Evolutionary conservation across 1,139 yeast species (phyloP).

Genomic region (Protomyces gravidus): DNA sequence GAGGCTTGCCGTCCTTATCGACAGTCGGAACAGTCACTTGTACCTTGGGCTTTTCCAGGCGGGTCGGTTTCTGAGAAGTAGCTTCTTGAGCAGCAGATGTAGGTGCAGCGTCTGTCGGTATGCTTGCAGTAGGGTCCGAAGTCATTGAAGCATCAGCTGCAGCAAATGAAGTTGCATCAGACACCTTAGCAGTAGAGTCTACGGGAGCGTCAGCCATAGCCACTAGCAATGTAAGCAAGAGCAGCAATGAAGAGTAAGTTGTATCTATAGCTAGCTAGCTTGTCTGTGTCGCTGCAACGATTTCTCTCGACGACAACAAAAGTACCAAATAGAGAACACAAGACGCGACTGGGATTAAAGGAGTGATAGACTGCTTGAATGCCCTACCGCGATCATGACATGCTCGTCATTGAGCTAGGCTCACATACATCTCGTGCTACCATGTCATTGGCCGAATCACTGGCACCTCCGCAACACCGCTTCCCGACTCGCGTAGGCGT

Average conservation of each 20-base stretch:
- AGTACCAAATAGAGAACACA: too few species aligned
- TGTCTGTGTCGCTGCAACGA: neutral
- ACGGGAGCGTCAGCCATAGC: neutral
- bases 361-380: neutral
- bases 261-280: too few species aligned
- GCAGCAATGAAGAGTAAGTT: too few species aligned
- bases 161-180: neutral
- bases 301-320: neutral
- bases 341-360: neutral
- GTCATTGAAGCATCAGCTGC: too few species aligned
- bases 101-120: too few species aligned
- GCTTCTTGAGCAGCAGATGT: neutral
- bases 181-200: neutral
- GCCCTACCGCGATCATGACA: constrained; percentile 25
- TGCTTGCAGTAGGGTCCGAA: too few species aligned
- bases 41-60: neutral
- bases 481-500: constrained; percentile 4
- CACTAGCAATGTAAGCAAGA: neutral
- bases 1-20: neutral
- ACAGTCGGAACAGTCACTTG: neutral
- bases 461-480: constrained; percentile 29
- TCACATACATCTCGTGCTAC: constrained; percentile 29
- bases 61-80: neutral
- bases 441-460: constrained; percentile 31
- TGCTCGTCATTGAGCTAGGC: constrained; percentile 32